Base-by-base conservation (phyloP, 2,329 filamentous ascomycete genomes). In the Purpureocillium takamizusanense region DNA sequence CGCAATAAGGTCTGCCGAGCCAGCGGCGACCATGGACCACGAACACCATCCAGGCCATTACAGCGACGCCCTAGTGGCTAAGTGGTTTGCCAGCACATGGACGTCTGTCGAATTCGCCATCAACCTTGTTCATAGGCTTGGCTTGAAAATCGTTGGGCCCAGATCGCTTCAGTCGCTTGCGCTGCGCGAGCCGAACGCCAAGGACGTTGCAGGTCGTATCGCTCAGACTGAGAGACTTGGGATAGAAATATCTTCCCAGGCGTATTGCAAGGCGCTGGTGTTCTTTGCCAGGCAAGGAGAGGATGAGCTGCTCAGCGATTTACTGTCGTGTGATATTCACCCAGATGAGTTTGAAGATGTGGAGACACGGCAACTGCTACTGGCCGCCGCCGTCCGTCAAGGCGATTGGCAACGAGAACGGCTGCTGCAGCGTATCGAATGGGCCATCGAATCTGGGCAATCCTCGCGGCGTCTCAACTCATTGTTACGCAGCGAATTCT, bases 131-230 rank as follows among this genome's bases (percentile, higher is more conserved):
- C 69, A 74, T 40, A 76, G 83, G 50, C 74, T 94, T 37, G 84
- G 84, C 2, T 66, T 94, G 5, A 69, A 76, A 35, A 65, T 69
- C 28, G 81, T 95, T 44, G 88, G 88, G 0, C 82, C 87, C 0
- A 63, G 83, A 14, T 83, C 86, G 4, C 56, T 95, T 15, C 83
- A 88, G 46, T 81, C 89, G 33, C 77, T 95, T 57, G 86, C 81
- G 4, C 58, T 83, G 10, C 73, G 85, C 50, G 76, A 83, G 37
- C 57, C 65, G 2, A 70, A 71, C 9, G 57, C 76, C 0, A 61
- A 70, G 25, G 72, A 69, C 7, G 64, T 92, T n/a, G 52, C 67
- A 17, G 55, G 63, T 1, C 75, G 77, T 25, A 70, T 94, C 18
- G 56, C 68, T 18, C 70, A 77, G 38, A 65, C 95, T 3, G 65